These are phyloP conservation scores for Lactifluus hygrophoroides DNA, from an alignment of 768 basidiomycete species.

Conservation along the genomic window DNA sequence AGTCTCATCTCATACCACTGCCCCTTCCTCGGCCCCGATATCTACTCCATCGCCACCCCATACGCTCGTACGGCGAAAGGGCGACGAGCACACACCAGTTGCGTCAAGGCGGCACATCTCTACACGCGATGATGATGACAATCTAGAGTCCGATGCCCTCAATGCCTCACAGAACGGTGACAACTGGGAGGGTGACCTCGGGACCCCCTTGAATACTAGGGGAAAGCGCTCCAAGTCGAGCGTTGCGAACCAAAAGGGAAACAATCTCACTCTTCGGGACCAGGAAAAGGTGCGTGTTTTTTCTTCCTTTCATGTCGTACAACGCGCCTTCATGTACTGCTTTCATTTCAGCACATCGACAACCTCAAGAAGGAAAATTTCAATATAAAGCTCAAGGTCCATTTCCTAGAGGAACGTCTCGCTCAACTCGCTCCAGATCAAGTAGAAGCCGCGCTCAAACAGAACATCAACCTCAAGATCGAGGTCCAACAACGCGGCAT, in stretches of 20 bases:
- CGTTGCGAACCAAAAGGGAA: constrained; percentile 30
- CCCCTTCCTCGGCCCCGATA: constrained; percentile 19
- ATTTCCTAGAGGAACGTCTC: constrained; percentile 90
- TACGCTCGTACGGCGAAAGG: constrained; percentile 8
- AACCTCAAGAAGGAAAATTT: constrained; percentile 96
- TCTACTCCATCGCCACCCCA: constrained; percentile 23
- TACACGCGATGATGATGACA: constrained; percentile 15
- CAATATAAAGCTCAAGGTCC: constrained; percentile 89
- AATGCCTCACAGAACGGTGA: constrained; percentile 21
- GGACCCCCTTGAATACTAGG: constrained; percentile 41
- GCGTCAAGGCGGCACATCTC: constrained; percentile 10
- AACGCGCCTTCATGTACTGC: too few relatives aligned
- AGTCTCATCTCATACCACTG: constrained; percentile 18
- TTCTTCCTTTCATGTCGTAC: background rate
- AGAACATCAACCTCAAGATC: constrained; percentile 89
- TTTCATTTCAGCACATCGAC: constrained; percentile 69
- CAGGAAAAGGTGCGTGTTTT: constrained; percentile 77
- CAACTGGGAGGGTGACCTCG: constrained; percentile 40
- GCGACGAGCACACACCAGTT: constrained; percentile 17
- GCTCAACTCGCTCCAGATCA: constrained; percentile 86
- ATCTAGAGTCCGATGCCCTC: constrained; percentile 11
- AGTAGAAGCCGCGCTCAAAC: constrained; percentile 83
- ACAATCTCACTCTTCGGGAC: constrained; percentile 77
- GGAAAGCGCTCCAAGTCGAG: constrained; percentile 36
- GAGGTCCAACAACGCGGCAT: constrained; percentile 83